phyloP scores from a whole-genome alignment of 2,329 filamentous ascomycete species.

The Trichoderma semiorbis region DNA sequence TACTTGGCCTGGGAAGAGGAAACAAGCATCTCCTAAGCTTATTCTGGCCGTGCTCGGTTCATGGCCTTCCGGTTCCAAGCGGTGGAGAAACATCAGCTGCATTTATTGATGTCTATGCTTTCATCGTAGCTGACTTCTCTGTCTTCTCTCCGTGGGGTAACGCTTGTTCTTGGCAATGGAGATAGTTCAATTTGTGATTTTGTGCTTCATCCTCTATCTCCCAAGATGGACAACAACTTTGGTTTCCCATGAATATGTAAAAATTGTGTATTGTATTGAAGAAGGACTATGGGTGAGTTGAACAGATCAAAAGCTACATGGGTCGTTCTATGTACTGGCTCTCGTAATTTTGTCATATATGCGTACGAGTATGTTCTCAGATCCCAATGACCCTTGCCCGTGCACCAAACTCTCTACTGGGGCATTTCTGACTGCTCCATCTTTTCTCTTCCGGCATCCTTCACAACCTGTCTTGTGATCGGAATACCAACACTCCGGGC shows the following conservation, averaged over 20 bases:
- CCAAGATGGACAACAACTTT: neutral
- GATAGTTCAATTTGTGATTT: neutral
- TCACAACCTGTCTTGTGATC: neutral
- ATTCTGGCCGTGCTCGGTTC: neutral
- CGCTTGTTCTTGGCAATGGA: neutral
- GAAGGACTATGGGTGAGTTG: neutral
- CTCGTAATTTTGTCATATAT: neutral
- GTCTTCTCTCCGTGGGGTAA: neutral
- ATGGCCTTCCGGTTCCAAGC: neutral
- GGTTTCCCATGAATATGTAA: neutral
- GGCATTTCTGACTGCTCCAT: neutral
- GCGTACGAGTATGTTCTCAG: neutral
- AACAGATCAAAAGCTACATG: neutral
- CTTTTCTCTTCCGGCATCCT: neutral
- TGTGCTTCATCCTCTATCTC: neutral
- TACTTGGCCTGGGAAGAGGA: neutral
- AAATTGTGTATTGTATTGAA: neutral
- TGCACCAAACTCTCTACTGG: neutral
- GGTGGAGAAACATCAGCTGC: neutral
- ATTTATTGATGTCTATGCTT: neutral
- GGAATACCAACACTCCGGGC: conserved; percentile 1
- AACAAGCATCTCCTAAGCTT: neutral
- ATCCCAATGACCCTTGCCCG: neutral
- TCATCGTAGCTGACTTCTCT: neutral
- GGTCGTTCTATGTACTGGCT: neutral